Percentiles rank a stretch among this genome's conserved stretches.
These are phyloP conservation scores for Tuber brumale DNA, from an alignment of 495 filamentous ascomycete genomes.

Conservation along the genomic window DNA sequence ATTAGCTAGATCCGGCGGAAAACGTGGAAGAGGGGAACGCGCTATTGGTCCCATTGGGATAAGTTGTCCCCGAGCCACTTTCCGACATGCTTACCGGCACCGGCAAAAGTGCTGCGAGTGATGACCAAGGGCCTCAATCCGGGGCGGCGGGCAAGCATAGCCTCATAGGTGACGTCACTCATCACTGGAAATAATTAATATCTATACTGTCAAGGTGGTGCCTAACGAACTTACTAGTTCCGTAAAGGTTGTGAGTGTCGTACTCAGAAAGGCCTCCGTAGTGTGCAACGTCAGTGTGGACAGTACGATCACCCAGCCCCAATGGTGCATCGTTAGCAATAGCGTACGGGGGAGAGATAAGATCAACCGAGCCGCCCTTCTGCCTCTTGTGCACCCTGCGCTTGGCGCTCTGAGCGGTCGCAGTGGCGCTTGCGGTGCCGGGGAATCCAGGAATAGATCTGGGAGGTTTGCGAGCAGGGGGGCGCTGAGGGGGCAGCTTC, in stretches of 20 bases:
- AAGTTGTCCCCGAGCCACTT: conserved; percentile 88
- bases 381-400: conserved; percentile 41
- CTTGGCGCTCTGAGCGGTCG: background rate
- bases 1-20: background rate
- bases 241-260: conserved; percentile 81
- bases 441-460: conserved; percentile 59
- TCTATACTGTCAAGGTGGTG: background rate
- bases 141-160: conserved; percentile 66
- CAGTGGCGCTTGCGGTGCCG: conserved; percentile 9
- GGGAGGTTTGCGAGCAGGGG: conserved; percentile 56
- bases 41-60: conserved; percentile 64
- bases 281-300: conserved; percentile 68
- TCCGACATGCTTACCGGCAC: conserved; percentile 68
- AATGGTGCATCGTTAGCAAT: conserved; percentile 63
- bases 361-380: conserved; percentile 58
- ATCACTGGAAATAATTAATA: conserved; percentile 57
- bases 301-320: conserved; percentile 63
- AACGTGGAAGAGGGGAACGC: background rate
- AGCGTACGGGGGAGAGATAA: conserved; percentile 65
- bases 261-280: conserved; percentile 65
- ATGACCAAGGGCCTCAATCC: conserved; percentile 66
- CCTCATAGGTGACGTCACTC: conserved; percentile 57
- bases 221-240: conserved; percentile 52
- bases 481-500: conserved; percentile 59
- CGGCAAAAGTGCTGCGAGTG: conserved; percentile 76